Percentiles rank a stretch among this genome's conserved stretches.
Conservation (phyloP, 345 rosid species). For the Arabidopsis arenosa region DNA sequence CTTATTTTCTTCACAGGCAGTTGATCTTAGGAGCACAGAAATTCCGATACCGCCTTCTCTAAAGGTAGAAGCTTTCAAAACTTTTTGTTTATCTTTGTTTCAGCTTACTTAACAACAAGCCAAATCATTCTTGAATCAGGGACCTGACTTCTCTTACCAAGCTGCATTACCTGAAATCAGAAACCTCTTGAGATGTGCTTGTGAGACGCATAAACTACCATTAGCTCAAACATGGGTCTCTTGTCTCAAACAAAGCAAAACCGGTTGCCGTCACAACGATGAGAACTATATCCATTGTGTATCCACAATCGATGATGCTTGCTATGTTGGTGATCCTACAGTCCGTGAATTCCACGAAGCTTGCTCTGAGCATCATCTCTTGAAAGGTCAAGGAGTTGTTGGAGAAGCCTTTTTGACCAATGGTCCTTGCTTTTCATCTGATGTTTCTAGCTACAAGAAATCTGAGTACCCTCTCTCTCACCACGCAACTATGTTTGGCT, state of each 20-base stretch:
- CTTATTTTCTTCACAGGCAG: slow-evolving; percentile 60
- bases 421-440: slow-evolving; percentile 85
- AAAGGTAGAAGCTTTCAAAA: background rate
- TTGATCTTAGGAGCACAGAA: slow-evolving; percentile 80
- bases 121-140: slow-evolving; percentile 50
- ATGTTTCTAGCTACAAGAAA: slow-evolving; percentile 69
- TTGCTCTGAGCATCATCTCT: slow-evolving; percentile 94
- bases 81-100: background rate
- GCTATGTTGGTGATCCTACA: slow-evolving; percentile 63
- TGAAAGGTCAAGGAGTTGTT: slow-evolving; percentile 90
- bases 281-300: slow-evolving; percentile 74
- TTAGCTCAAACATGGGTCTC: slow-evolving; percentile 91
- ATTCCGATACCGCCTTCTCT: slow-evolving; percentile 38
- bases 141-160: slow-evolving; percentile 55
- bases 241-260: slow-evolving; percentile 82
- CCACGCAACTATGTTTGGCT: slow-evolving; percentile 84
- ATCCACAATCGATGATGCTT: slow-evolving; percentile 84
- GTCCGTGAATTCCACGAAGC: slow-evolving; percentile 80
- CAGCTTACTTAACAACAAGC: slow-evolving; percentile 14
- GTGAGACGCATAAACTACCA: slow-evolving; percentile 80
- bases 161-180: slow-evolving; percentile 79
- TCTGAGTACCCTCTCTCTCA: slow-evolving; percentile 92
- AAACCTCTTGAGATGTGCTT: slow-evolving; percentile 75
- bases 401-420: slow-evolving; percentile 90
- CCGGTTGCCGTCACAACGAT: slow-evolving; percentile 80